Percentiles rank a stretch among this genome's conserved stretches.
Evolutionary conservation across 2,329 filamentous ascomycete species (phyloP).

Genomic region (Aureobasidium sp.): DNA sequence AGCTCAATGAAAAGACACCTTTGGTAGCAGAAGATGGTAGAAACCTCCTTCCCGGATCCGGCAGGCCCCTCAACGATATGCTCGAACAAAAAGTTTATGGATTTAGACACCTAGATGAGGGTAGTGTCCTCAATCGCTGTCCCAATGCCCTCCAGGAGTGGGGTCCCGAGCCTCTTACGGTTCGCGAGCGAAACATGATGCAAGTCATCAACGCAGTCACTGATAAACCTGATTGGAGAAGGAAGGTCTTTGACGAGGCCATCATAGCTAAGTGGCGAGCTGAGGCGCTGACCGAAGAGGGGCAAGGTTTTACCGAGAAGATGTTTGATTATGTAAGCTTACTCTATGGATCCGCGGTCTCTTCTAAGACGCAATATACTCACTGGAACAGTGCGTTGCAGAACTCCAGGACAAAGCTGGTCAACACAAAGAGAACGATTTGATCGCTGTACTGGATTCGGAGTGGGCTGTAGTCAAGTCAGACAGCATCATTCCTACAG

Average conservation of each 20-base stretch:
- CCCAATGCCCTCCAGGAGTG: not conserved
- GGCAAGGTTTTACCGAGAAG: constrained; percentile 18
- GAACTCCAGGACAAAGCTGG: constrained; percentile 47
- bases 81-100: not conserved
- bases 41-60: not conserved
- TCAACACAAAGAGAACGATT: constrained; percentile 35
- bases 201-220: constrained; percentile 25
- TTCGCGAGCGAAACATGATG: constrained; percentile 26
- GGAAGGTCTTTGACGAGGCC: constrained; percentile 25
- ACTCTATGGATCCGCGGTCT: no score
- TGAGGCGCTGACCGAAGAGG: constrained; percentile 20
- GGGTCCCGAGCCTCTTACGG: not conserved
- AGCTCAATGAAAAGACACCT: not conserved
- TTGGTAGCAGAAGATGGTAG: not conserved
- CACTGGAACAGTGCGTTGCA: constrained; percentile 26
- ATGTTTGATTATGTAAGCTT: constrained; percentile 24
- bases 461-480: constrained; percentile 46
- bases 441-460: constrained; percentile 42
- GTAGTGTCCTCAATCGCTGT: not conserved
- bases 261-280: constrained; percentile 23
- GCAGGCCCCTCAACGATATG: not conserved
- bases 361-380: not conserved
- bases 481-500: constrained; percentile 38
- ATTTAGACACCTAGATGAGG: no score
- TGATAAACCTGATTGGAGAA: constrained; percentile 28